phyloP scores from a whole-genome alignment of 2,329 filamentous ascomycete genomes.

The Mollisia scopiformis region DNA sequence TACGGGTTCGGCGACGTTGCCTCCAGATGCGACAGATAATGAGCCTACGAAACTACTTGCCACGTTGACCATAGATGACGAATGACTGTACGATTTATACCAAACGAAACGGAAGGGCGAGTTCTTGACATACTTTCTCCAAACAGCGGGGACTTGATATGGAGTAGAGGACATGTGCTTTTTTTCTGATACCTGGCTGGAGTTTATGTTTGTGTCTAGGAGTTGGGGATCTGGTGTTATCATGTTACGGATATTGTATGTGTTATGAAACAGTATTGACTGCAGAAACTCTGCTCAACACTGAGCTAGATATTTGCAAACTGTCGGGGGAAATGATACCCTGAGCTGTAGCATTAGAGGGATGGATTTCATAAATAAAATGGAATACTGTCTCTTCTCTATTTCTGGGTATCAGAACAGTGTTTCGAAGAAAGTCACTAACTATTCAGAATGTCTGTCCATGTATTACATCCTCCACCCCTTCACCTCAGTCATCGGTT shows the following conservation, averaged over 20 bases:
- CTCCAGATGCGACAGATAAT: background rate
- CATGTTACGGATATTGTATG: background rate
- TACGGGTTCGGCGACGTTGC: conserved; percentile 58
- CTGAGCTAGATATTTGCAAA: background rate
- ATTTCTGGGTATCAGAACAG: background rate
- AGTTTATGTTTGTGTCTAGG: background rate
- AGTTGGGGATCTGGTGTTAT: background rate
- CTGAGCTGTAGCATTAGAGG: background rate
- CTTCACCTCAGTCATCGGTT: conserved; percentile 1
- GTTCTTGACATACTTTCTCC: no score
- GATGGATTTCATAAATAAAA: background rate
- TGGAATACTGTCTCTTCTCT: background rate
- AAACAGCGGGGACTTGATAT: no score
- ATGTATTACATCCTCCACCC: conserved; percentile 6
- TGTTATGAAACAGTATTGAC: background rate
- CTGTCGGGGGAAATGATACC: background rate
- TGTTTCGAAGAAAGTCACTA: background rate
- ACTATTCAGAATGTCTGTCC: background rate
- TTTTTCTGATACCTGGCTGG: background rate
- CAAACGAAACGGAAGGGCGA: background rate
- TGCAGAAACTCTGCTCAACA: background rate
- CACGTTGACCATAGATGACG: no score
- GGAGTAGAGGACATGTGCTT: background rate
- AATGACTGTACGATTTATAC: background rate
- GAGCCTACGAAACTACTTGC: no score